phyloP scores from a whole-genome alignment of 805 yeast genomes.

The Candida ascalaphidarum region DNA sequence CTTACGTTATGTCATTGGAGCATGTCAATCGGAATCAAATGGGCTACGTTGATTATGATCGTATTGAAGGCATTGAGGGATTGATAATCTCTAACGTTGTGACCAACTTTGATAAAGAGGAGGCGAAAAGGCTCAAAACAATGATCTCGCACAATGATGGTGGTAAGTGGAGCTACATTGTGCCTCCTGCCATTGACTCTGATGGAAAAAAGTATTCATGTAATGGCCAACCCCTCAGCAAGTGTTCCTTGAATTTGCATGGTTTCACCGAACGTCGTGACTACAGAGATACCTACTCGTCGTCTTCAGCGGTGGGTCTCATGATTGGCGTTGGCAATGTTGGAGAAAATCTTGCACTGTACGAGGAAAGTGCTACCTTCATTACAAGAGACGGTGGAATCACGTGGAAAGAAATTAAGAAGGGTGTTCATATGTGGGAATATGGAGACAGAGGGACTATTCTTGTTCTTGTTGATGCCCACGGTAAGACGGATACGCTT shows the following conservation, averaged over 20 bases:
- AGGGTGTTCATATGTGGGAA: constrained; percentile 86
- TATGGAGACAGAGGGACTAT: constrained; percentile 93
- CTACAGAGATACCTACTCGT: constrained; percentile 75
- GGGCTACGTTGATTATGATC: constrained; percentile 88
- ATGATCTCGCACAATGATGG: constrained; percentile 86
- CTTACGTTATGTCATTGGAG: constrained; percentile 59
- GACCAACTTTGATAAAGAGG: constrained; percentile 37
- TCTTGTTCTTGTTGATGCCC: constrained; percentile 59
- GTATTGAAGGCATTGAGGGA: constrained; percentile 78
- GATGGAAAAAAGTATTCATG: constrained; percentile 52
- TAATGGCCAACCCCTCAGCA: constrained; percentile 35
- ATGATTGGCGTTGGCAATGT: constrained; percentile 92
- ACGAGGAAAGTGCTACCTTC: constrained; percentile 57
- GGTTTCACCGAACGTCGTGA: constrained; percentile 86
- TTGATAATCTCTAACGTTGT: constrained; percentile 70
- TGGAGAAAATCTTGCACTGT: constrained; percentile 48
- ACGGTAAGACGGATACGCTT: constrained; percentile 48
- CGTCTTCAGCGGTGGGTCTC: constrained; percentile 84
- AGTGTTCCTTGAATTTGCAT: constrained; percentile 79
- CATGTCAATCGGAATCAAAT: constrained; percentile 63
- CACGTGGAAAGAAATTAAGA: constrained; percentile 72
- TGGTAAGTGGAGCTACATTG: constrained; percentile 68
- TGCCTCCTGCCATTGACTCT: constrained; percentile 63
- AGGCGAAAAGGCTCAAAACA: constrained; percentile 53
- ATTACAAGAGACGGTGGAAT: constrained; percentile 86